Percentiles rank a stretch among this genome's conserved stretches.
Conservation (phyloP, 78 protist species). For the Cavenderia fasciculata region DNA sequence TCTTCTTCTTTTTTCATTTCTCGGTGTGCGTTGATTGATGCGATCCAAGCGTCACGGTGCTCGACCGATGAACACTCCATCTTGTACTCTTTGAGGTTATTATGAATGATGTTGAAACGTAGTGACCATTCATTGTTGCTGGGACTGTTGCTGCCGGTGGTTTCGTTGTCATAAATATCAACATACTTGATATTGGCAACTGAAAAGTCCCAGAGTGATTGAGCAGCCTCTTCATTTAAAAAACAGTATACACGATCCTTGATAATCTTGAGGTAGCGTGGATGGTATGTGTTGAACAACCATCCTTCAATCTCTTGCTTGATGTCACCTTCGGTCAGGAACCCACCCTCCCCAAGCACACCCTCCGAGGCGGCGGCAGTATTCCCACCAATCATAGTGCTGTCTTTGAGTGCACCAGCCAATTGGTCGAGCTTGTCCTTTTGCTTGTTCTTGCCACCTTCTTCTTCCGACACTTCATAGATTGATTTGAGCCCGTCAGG, state of each 20-base stretch:
- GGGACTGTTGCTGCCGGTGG: not conserved
- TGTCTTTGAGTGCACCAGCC: not conserved
- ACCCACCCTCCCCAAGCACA: not conserved
- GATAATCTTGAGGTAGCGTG: constrained; percentile 37
- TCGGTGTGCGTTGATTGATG: constrained; percentile 49
- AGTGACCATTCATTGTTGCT: constrained; percentile 17
- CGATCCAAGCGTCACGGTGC: constrained; percentile 40
- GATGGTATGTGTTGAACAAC: constrained; percentile 60
- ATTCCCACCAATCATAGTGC: not conserved
- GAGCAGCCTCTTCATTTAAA: constrained; percentile 71
- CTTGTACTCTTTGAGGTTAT: constrained; percentile 34
- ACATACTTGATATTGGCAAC: constrained; percentile 4
- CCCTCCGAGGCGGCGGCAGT: too few relatives aligned
- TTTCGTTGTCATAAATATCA: constrained; percentile 34
- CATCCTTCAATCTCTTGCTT: constrained; percentile 76
- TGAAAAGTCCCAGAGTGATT: constrained; percentile 49
- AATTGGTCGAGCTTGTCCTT: constrained; percentile 65
- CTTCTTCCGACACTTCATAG: constrained; percentile 70
- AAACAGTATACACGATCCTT: constrained; percentile 62
- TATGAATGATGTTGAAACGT: constrained; percentile 21
- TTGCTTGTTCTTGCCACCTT: constrained; percentile 76
- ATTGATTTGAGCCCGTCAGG: constrained; percentile 59
- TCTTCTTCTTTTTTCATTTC: constrained; percentile 23
- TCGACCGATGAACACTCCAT: constrained; percentile 22
- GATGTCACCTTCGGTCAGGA: constrained; percentile 24